Base-by-base conservation (phyloP, 2,329 filamentous ascomycete species). In the Talaromyces pinophilus region DNA sequence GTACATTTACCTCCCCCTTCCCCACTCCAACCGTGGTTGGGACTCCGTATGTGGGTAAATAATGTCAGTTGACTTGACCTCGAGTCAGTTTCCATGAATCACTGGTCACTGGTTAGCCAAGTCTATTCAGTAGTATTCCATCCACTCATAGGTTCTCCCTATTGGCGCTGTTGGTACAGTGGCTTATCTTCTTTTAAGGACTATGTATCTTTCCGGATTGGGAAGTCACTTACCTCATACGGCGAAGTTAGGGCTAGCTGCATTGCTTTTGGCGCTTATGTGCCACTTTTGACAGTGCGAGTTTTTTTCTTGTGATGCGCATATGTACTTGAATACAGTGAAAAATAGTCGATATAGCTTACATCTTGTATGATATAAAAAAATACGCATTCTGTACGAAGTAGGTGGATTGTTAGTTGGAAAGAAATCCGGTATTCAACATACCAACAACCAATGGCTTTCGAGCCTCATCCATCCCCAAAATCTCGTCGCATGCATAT, bases 231-330 rank as follows among this genome's bases (percentile, higher is more conserved):
- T 57, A 38, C 54, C 33, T 4, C 5, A 40, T 57, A 22, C 11
- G 54, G 54, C 54, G 28, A 19, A 38, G 10, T 57, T 25, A 57
- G 54, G 54, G 54, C 54, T 57, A 38, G n/a, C 1, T 40, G 52
- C 52, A 35, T 52, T 52, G 48, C 13, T 52, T 57, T 10, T 38
- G 19, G 54, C 54, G 19, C 54, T 38, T 57, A 55, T 52, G 22
- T 25, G 10, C 30, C 22, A 52, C 52, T 17, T 38, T 38, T 38
- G n/a, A 25, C 54, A 38, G n/a, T n/a, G 22, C 30, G 17, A 19
- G 7, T 38, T 30, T 25, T 8, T 25, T 2, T 17, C 54, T 35
- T 38, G n/a, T 17, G 54, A 22, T 30, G 25, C 13, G 33, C 4
- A 28, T n/a, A 44, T 3, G 3, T 44, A 48, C 44, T 38, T 15